A percentile compares a stretch with the other conserved stretches of the same genome.
These are phyloP conservation scores for Eragrostis curvula DNA, from an alignment of 176 grass and related monocot species.

Conservation along the genomic window DNA sequence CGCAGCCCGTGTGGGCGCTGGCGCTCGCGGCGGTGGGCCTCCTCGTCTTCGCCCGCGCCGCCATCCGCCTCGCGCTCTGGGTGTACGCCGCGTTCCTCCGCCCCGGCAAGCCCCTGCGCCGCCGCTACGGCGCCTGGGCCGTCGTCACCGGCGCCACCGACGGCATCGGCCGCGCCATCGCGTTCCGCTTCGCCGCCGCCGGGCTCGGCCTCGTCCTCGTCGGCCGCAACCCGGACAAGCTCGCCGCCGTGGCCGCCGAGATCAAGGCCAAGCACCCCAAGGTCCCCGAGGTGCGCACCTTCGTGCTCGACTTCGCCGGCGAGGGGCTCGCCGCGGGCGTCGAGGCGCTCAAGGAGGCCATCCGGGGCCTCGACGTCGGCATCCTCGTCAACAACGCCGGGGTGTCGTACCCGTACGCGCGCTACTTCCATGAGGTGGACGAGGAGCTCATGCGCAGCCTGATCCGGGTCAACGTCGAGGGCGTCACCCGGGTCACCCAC, in stretches of 20 bases:
- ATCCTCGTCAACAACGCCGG: slow-evolving; percentile 91
- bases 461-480: slow-evolving; percentile 87
- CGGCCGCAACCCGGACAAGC: slow-evolving; percentile 78
- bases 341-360: slow-evolving; percentile 53
- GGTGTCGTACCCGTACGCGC: slow-evolving; percentile 88
- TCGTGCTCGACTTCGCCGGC: slow-evolving; percentile 76
- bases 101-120: slow-evolving; percentile 76
- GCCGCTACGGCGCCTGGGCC: slow-evolving; percentile 86
- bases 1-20: slow-evolving; percentile 78
- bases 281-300: slow-evolving; percentile 58
- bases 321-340: slow-evolving; percentile 66
- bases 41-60: slow-evolving; percentile 46
- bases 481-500: slow-evolving; percentile 80
- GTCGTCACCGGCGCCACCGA: slow-evolving; percentile 88
- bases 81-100: slow-evolving; percentile 80
- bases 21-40: slow-evolving; percentile 61
- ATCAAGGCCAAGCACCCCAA: slow-evolving; percentile 62
- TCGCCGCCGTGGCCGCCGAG: slow-evolving; percentile 62
- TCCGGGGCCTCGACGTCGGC: slow-evolving; percentile 76
- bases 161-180: slow-evolving; percentile 83
- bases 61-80: slow-evolving; percentile 64
- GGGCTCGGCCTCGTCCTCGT: slow-evolving; percentile 84
- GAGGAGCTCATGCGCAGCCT: slow-evolving; percentile 77
- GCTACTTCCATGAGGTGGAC: slow-evolving; percentile 97
- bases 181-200: slow-evolving; percentile 68